phyloP scores from a whole-genome alignment of 148 eudicot species.

The Cornus controversa region DNA sequence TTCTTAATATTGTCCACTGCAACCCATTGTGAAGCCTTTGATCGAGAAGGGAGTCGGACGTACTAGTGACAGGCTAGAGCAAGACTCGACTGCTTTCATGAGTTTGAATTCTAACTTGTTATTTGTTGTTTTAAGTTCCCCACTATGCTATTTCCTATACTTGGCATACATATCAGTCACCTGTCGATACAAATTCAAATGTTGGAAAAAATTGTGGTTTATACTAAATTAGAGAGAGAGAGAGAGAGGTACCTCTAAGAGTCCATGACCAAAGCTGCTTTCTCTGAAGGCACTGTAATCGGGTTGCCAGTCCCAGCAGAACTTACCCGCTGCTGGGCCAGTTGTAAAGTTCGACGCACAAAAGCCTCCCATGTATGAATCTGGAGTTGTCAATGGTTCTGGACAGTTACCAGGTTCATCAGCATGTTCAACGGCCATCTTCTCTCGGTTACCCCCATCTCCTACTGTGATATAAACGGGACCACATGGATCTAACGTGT shows the following conservation, averaged over 20 bases:
- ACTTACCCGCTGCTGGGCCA: slow-evolving; percentile 93
- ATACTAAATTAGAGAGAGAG: background rate
- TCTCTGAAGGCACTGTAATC: slow-evolving; percentile 93
- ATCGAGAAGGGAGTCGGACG: too few species aligned
- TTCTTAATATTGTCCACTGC: too few species aligned
- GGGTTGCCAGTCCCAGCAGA: slow-evolving; percentile 96
- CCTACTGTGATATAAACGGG: slow-evolving; percentile 82
- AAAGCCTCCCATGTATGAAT: slow-evolving; percentile 80
- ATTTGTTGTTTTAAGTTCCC: too few species aligned
- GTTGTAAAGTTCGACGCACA: slow-evolving; percentile 84
- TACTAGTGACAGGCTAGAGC: too few species aligned
- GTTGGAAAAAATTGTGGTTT: too few species aligned
- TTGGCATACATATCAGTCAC: too few species aligned
- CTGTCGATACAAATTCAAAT: too few species aligned
- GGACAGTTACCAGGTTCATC: slow-evolving; percentile 92
- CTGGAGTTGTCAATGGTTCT: slow-evolving; percentile 79
- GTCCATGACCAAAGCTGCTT: slow-evolving; percentile 97
- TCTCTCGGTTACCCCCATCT: slow-evolving; percentile 97
- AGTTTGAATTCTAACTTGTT: background rate
- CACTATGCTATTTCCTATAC: too few species aligned
- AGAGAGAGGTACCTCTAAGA: slow-evolving; percentile 65
- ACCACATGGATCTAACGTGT: slow-evolving; percentile 79
- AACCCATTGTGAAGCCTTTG: too few species aligned
- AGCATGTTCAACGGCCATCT: slow-evolving; percentile 83
- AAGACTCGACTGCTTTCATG: background rate